A percentile compares a stretch with the other conserved stretches of the same genome.
Conservation (phyloP, 495 filamentous ascomycete genomes). For the Cercophora sp. region DNA sequence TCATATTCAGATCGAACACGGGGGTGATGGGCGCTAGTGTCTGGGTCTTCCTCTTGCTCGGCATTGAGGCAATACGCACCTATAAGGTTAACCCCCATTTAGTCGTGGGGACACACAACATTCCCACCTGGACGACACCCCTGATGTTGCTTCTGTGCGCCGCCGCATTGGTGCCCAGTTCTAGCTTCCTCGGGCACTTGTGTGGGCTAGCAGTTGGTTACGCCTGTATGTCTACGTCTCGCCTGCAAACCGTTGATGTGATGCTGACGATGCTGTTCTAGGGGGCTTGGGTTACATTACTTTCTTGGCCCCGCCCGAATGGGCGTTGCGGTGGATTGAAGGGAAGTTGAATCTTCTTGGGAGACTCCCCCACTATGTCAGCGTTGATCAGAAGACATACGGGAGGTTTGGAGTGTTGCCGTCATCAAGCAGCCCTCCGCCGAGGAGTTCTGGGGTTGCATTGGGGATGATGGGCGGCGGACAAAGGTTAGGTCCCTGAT, state of each 20-base stretch:
- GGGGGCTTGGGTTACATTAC: slow-evolving; percentile 82
- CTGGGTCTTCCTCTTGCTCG: slow-evolving; percentile 86
- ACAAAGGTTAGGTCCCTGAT: slow-evolving; percentile 63
- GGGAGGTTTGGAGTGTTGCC: slow-evolving; percentile 89
- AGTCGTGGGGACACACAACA: slow-evolving; percentile 64
- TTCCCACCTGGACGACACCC: slow-evolving; percentile 92
- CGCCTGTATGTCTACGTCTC: slow-evolving; percentile 62
- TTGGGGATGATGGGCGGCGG: slow-evolving; percentile 55
- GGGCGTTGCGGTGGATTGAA: slow-evolving; percentile 76
- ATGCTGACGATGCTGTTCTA: slow-evolving; percentile 28
- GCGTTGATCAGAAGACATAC: slow-evolving; percentile 92
- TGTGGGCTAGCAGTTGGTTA: slow-evolving; percentile 80
- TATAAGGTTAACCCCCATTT: slow-evolving; percentile 71
- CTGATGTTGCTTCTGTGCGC: slow-evolving; percentile 65
- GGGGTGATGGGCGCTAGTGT: slow-evolving; percentile 77
- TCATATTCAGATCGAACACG: slow-evolving; percentile 59
- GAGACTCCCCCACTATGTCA: slow-evolving; percentile 81
- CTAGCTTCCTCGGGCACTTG: slow-evolving; percentile 81
- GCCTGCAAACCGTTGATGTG: neutral
- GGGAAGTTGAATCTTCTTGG: slow-evolving; percentile 77
- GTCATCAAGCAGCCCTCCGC: slow-evolving; percentile 28
- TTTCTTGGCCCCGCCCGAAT: slow-evolving; percentile 78
- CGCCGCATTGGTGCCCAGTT: slow-evolving; percentile 70
- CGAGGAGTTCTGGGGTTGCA: slow-evolving; percentile 33
- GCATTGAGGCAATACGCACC: slow-evolving; percentile 77